phyloP scores from a whole-genome alignment of 768 basidiomycete species.

The Auricularia auricula-judae region DNA sequence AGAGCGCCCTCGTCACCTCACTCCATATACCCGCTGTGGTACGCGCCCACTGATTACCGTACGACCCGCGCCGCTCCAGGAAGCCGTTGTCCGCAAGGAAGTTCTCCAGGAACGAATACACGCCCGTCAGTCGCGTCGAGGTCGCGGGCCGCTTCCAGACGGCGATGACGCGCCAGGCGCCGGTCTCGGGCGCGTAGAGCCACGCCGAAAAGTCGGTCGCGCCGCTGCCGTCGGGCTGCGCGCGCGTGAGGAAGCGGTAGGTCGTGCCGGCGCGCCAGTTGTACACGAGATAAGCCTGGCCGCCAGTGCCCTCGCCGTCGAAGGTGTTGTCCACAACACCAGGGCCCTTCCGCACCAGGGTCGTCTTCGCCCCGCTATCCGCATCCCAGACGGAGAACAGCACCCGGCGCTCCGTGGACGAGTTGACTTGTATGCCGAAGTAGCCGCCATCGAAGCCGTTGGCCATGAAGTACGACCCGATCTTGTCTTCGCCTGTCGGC shows the following conservation, averaged over 20 bases:
- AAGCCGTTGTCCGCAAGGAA: background rate
- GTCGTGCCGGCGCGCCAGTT: background rate
- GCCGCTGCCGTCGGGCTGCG: background rate
- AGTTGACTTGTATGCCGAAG: background rate
- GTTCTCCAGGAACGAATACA: background rate
- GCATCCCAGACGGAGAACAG: background rate
- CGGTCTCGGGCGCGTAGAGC: background rate
- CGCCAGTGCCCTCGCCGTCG: background rate
- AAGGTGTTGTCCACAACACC: background rate
- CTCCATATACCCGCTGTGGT: background rate
- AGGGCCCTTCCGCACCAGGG: background rate
- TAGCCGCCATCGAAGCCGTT: background rate
- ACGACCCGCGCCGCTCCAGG: background rate
- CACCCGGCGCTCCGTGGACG: background rate
- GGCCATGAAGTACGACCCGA: background rate
- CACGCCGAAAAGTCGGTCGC: background rate
- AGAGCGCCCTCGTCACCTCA: background rate
- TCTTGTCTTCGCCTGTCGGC: background rate
- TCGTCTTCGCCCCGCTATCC: background rate
- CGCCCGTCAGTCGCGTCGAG: background rate
- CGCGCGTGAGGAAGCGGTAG: background rate
- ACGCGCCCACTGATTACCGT: background rate
- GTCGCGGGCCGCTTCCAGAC: background rate
- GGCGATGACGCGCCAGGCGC: background rate
- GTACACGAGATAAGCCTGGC: background rate